A percentile compares a stretch with the other conserved stretches of the same genome.
Evolutionary conservation across 2,329 filamentous ascomycete genomes (phyloP).

Genomic region (Alternaria angustiovoidea): DNA sequence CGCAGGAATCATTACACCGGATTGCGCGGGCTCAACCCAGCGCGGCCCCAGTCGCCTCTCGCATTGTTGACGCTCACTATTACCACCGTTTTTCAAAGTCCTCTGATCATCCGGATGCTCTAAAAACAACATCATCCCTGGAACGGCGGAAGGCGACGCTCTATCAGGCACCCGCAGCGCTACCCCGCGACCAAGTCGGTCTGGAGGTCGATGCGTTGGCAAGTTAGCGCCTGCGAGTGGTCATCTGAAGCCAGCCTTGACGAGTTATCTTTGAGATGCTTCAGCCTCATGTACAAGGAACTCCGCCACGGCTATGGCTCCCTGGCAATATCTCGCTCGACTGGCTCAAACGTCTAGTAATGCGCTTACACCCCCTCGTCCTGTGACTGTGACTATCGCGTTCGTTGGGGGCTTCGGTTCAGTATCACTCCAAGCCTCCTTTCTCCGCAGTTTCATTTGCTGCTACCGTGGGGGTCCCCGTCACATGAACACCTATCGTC

Average conservation of each 20-base stretch:
- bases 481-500: slow-evolving; percentile 33
- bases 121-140: slow-evolving; percentile 42
- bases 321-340: slow-evolving; percentile 49
- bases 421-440: slow-evolving; percentile 34
- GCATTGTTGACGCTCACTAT: slow-evolving; percentile 13
- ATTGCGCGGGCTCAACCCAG: slow-evolving; percentile 28
- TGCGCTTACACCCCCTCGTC: slow-evolving; percentile 33
- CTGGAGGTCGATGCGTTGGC: slow-evolving; percentile 50
- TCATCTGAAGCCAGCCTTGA: slow-evolving; percentile 46
- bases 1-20: slow-evolving; percentile 26
- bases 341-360: slow-evolving; percentile 49
- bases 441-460: slow-evolving; percentile 37
- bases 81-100: slow-evolving; percentile 21
- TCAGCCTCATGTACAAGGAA: slow-evolving; percentile 47
- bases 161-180: slow-evolving; percentile 47
- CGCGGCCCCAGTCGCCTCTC: slow-evolving; percentile 12
- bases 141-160: slow-evolving; percentile 31
- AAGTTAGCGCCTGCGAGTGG: slow-evolving; percentile 47
- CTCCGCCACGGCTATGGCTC: slow-evolving; percentile 44
- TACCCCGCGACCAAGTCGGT: slow-evolving; percentile 44
- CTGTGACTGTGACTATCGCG: slow-evolving; percentile 42
- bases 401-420: slow-evolving; percentile 18
- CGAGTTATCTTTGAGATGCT: slow-evolving; percentile 38
- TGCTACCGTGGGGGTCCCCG: slow-evolving; percentile 35
- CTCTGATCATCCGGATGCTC: slow-evolving; percentile 39